phyloP scores from a whole-genome alignment of 2,329 filamentous ascomycete genomes.

The Ceratocystiopsis brevicomis region DNA sequence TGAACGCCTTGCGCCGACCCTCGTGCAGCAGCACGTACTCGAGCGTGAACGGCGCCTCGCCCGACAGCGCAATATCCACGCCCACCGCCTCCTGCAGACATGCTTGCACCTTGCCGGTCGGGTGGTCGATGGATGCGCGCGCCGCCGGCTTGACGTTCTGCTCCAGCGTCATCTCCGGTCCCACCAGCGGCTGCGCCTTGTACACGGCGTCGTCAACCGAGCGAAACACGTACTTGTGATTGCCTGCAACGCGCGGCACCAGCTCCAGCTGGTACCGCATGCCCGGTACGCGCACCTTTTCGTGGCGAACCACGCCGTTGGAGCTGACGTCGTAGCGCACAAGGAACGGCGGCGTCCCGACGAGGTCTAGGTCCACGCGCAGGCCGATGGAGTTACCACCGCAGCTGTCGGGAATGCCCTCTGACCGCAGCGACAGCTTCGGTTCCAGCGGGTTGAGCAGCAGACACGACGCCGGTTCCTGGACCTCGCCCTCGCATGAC shows the following conservation, averaged over 20 bases:
- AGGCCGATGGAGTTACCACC: constrained; percentile 85
- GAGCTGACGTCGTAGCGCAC: constrained; percentile 58
- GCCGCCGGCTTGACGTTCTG: constrained; percentile 90
- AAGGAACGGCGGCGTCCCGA: constrained; percentile 82
- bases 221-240: constrained; percentile 72
- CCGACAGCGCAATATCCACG: constrained; percentile 55
- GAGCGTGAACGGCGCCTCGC: constrained; percentile 71
- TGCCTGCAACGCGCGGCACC: constrained; percentile 60
- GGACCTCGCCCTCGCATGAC: constrained; percentile 69
- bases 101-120: constrained; percentile 37
- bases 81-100: constrained; percentile 71
- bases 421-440: constrained; percentile 49
- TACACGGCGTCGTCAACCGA: constrained; percentile 73
- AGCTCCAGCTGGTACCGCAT: constrained; percentile 72
- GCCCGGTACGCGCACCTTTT: constrained; percentile 42
- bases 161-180: constrained; percentile 47
- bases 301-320: constrained; percentile 34
- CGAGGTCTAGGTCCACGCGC: constrained; percentile 70
- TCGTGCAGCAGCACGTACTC: constrained; percentile 89
- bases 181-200: constrained; percentile 40
- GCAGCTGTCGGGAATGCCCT: constrained; percentile 86
- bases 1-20: constrained; percentile 59
- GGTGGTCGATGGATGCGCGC: constrained; percentile 49
- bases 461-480: constrained; percentile 86
- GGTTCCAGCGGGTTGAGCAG: constrained; percentile 83